phyloP scores from a whole-genome alignment of 2,329 filamentous ascomycete genomes.

The Domatiomyces catenatus region DNA sequence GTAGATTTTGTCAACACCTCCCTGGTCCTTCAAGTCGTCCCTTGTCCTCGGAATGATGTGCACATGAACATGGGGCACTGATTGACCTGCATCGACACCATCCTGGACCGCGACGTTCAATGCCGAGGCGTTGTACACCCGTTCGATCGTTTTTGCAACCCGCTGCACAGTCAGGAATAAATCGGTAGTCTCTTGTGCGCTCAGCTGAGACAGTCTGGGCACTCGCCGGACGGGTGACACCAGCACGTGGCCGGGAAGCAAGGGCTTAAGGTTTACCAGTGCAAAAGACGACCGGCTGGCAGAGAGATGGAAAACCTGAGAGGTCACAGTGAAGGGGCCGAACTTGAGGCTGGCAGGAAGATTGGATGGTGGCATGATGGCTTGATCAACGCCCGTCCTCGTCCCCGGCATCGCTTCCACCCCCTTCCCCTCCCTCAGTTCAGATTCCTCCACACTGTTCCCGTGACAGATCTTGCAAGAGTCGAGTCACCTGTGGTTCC shows the following conservation, averaged over 20 bases:
- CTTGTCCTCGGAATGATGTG: slow-evolving; percentile 67
- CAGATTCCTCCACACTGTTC: no score
- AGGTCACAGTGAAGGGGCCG: slow-evolving; percentile 60
- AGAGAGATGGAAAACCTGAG: slow-evolving; percentile 80
- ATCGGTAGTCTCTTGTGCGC: slow-evolving; percentile 57
- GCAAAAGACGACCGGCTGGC: slow-evolving; percentile 53
- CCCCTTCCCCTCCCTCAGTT: neutral
- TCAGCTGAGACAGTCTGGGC: slow-evolving; percentile 60
- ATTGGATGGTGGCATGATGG: slow-evolving; percentile 9
- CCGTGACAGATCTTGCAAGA: no score
- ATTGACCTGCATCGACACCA: slow-evolving; percentile 78
- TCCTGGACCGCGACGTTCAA: slow-evolving; percentile 96
- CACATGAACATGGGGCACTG: slow-evolving; percentile 81
- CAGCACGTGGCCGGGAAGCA: slow-evolving; percentile 84
- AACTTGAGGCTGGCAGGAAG: slow-evolving; percentile 41
- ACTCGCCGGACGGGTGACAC: slow-evolving; percentile 60
- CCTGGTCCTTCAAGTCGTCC: slow-evolving; percentile 41
- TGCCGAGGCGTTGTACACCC: slow-evolving; percentile 48
- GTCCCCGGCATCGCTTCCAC: neutral
- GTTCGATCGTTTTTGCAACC: slow-evolving; percentile 59
- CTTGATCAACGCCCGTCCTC: neutral
- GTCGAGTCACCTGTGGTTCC: neutral
- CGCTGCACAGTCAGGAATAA: slow-evolving; percentile 77
- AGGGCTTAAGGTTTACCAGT: slow-evolving; percentile 86
- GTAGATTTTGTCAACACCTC: slow-evolving; percentile 62